phyloP scores from a whole-genome alignment of 768 basidiomycete species.

The Royoungia palumana region DNA sequence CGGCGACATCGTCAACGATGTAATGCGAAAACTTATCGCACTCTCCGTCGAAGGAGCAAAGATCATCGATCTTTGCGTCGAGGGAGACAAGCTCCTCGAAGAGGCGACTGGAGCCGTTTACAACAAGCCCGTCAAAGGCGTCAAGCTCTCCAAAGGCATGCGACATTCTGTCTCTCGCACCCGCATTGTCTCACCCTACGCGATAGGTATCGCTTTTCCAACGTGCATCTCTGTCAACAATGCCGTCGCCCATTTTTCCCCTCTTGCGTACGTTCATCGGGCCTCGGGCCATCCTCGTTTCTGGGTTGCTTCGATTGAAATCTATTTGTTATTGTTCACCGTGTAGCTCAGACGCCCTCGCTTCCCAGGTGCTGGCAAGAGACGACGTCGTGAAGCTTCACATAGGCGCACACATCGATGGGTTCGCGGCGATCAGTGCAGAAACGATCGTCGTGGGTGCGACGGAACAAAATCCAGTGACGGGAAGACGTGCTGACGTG shows the following conservation, averaged over 20 bases:
- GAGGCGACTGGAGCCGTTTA: conserved; percentile 80
- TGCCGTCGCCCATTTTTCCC: conserved; percentile 92
- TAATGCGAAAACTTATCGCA: conserved; percentile 80
- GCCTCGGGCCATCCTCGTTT: background rate
- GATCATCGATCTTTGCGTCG: conserved; percentile 83
- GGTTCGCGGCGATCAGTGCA: conserved; percentile 89
- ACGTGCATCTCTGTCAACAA: conserved; percentile 95
- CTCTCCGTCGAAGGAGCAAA: conserved; percentile 79
- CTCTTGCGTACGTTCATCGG: conserved; percentile 70
- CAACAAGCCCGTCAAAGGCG: conserved; percentile 88
- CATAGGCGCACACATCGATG: conserved; percentile 96
- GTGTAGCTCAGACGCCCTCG: conserved; percentile 68
- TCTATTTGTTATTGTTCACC: conserved; percentile 19
- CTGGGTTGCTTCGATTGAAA: conserved; percentile 17
- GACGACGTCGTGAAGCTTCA: conserved; percentile 95
- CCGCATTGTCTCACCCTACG: conserved; percentile 6
- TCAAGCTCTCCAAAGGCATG: conserved; percentile 84
- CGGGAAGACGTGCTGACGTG: conserved; percentile 85
- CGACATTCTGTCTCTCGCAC: conserved; percentile 1
- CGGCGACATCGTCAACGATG: conserved; percentile 83
- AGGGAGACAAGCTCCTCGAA: conserved; percentile 93
- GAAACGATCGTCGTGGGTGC: conserved; percentile 92
- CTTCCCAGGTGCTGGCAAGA: conserved; percentile 66
- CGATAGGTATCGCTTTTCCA: conserved; percentile 86
- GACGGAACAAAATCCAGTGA: conserved; percentile 66